phyloP scores from a whole-genome alignment of 2,329 filamentous ascomycete genomes.

The Trichoderma hamatum region DNA sequence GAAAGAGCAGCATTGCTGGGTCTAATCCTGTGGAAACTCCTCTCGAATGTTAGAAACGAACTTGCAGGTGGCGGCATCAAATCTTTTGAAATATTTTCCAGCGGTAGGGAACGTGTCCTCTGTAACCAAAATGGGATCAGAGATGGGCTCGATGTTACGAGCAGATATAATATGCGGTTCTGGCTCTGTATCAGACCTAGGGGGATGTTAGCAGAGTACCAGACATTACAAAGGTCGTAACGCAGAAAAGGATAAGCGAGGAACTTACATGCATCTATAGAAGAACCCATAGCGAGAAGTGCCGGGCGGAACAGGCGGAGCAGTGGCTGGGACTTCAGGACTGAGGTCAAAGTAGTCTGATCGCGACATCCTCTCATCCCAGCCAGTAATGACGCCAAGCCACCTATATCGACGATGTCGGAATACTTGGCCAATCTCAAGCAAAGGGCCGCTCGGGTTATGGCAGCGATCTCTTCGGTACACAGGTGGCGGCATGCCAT shows the following conservation, averaged over 20 bases:
- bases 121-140: slow-evolving; percentile 51
- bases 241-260: slow-evolving; percentile 37
- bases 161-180: slow-evolving; percentile 55
- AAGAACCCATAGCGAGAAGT: slow-evolving; percentile 61
- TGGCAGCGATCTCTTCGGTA: slow-evolving; percentile 34
- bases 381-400: slow-evolving; percentile 83
- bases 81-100: slow-evolving; percentile 87
- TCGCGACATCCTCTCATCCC: slow-evolving; percentile 60
- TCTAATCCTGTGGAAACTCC: slow-evolving; percentile 82
- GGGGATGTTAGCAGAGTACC: neutral
- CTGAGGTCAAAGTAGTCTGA: neutral
- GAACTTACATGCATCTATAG: slow-evolving; percentile 75
- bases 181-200: slow-evolving; percentile 40
- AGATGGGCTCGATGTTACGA: slow-evolving; percentile 74
- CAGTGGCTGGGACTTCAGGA: neutral
- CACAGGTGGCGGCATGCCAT: slow-evolving; percentile 45
- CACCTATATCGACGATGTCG: slow-evolving; percentile 79
- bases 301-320: neutral
- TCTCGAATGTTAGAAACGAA: slow-evolving; percentile 84
- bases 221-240: neutral
- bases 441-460: slow-evolving; percentile 43
- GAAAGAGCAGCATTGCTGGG: neutral
- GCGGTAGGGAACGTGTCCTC: slow-evolving; percentile 67
- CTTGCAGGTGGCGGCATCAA: slow-evolving; percentile 64
- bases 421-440: slow-evolving; percentile 81